These are phyloP conservation scores for Phytophthora meadii DNA, from an alignment of 352 stramenopile species.

Conservation along the genomic window DNA sequence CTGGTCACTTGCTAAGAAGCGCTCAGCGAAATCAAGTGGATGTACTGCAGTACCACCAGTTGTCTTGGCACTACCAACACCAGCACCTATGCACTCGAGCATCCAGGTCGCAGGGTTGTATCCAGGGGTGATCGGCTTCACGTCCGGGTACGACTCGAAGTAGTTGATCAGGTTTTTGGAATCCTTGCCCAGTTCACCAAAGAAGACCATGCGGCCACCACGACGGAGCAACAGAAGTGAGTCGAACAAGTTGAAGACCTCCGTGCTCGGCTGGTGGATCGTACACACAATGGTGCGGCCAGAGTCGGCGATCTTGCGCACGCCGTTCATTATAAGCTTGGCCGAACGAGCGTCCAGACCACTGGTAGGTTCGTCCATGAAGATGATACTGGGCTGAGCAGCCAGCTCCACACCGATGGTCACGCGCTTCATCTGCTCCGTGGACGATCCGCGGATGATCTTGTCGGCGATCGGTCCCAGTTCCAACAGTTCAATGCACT, in stretches of 20 bases:
- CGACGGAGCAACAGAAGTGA: slow-evolving; percentile 30
- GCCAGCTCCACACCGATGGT: slow-evolving; percentile 71
- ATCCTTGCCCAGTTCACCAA: slow-evolving; percentile 49
- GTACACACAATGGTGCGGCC: slow-evolving; percentile 21
- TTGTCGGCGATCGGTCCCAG: slow-evolving; percentile 33
- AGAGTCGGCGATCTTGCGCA: slow-evolving; percentile 27
- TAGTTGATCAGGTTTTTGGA: slow-evolving; percentile 62
- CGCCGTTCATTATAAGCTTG: slow-evolving; percentile 32
- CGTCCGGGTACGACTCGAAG: too few species aligned
- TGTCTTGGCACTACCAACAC: slow-evolving; percentile 23
- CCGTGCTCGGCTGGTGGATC: slow-evolving; percentile 28
- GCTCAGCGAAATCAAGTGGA: background rate
- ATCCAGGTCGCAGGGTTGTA: slow-evolving; percentile 51
- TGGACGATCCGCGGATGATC: slow-evolving; percentile 48
- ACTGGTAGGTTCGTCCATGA: slow-evolving; percentile 32
- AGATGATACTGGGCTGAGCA: slow-evolving; percentile 73
- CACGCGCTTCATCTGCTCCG: slow-evolving; percentile 54
- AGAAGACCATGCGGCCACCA: slow-evolving; percentile 34
- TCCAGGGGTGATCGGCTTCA: too few species aligned
- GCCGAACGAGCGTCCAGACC: slow-evolving; percentile 23
- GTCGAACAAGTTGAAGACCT: slow-evolving; percentile 35
- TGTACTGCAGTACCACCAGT: slow-evolving; percentile 17
- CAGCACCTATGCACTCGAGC: slow-evolving; percentile 25
- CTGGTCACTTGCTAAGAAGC: slow-evolving; percentile 44
- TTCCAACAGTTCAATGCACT: slow-evolving; percentile 42